phyloP scores from a whole-genome alignment of 73 alveolate species.

The Tetrahymena borealis region DNA sequence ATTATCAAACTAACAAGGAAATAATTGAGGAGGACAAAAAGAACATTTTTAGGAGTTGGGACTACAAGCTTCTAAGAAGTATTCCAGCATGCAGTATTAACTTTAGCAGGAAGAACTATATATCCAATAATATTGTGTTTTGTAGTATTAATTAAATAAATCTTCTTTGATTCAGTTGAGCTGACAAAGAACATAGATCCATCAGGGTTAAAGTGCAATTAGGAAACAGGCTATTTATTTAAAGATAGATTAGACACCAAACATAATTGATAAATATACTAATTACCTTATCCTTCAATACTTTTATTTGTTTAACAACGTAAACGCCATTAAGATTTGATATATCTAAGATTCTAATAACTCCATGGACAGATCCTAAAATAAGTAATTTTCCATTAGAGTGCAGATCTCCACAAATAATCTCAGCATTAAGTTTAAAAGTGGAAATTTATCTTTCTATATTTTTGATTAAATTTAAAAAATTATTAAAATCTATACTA shows the following conservation, averaged over 20 bases:
- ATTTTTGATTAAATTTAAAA: background rate
- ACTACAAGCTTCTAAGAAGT: background rate
- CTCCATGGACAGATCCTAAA: constrained; percentile 5
- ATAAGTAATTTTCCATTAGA: constrained; percentile 20
- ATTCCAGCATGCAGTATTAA: background rate
- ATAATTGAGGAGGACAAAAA: background rate
- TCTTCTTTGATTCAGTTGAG: background rate
- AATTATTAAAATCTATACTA: background rate
- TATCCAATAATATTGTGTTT: background rate
- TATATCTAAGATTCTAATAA: background rate
- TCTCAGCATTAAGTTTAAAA: constrained; percentile 7
- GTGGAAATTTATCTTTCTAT: background rate
- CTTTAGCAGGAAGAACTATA: background rate
- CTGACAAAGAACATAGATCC: background rate
- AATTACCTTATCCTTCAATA: background rate
- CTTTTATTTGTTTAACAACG: background rate
- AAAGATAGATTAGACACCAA: background rate
- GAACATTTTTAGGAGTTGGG: background rate
- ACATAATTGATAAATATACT: background rate
- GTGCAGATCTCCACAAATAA: constrained; percentile 24
- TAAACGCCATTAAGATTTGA: background rate
- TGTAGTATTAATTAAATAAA: background rate
- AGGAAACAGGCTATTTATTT: background rate
- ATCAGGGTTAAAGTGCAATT: background rate
- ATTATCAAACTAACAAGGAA: background rate